Evolutionary conservation across 2,329 filamentous ascomycete genomes (phyloP), one percentile per base, ranked within the genome.

Genomic region (Fusarium chaquense): DNA sequence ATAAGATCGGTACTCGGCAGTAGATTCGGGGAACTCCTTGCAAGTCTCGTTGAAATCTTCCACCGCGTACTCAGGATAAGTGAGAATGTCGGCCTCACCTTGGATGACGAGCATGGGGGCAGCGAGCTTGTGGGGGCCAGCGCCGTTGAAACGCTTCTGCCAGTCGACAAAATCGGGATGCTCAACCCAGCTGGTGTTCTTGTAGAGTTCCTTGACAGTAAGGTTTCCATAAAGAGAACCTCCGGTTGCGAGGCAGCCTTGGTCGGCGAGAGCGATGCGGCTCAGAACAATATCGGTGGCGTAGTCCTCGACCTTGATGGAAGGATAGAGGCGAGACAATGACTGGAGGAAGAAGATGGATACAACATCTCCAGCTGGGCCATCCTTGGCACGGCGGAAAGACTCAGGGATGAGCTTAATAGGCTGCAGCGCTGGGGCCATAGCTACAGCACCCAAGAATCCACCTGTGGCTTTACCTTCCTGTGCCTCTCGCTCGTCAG

Each of bases 71-170:
- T 61, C 20, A 5, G 63, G 8, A 3, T 66, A 66, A 0, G 62
- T 61, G 3, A 66, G 13, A 3, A 54, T 66, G 28, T 66, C 63
- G 20, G 15, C 49, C 2, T 50, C 63, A 0, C 63, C 63, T 15
- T 66, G 63, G 1, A 66, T 10, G 2, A 66, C 49, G 4, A 66
- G 63, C 63, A 66, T 66, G 0, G 63, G 63, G 10, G 63, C 62
- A 4, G 63, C 63, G 4, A 66, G 38, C 4, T 47, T 47, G 6
- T 66, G 56, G 16, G 50, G 20, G 0, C 63, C 63, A 4, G 36
- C 50, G 0, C 63, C 63, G 15, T 66, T 66, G n/a, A 52, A 66
- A 2, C 63, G 55, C 30, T 66, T 66, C 32, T 62, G 62, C 62
- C 62, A 66, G 24, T 61, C 62, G 2, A 56, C 35, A 3, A 66